phyloP scores from a whole-genome alignment of 257 asterid species.

The Gentiana straminea region DNA sequence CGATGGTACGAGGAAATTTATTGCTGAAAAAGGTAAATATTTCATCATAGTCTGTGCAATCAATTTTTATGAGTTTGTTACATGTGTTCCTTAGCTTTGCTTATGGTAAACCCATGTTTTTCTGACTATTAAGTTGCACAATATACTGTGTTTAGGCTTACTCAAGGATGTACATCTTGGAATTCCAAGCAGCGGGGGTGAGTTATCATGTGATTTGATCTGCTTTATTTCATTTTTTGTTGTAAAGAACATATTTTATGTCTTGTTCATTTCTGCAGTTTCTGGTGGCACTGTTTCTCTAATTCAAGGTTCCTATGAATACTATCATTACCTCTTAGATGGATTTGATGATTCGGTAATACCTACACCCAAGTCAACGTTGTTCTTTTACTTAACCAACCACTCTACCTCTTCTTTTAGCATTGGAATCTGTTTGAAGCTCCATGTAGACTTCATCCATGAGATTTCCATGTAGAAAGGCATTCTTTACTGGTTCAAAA shows the following conservation, averaged over 20 bases:
- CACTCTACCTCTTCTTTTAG: too few relatives aligned
- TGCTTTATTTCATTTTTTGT: slow-evolving; percentile 5
- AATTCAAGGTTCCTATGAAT: slow-evolving; percentile 91
- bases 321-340: slow-evolving; percentile 87
- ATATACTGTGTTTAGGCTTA: slow-evolving; percentile 17
- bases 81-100: too few relatives aligned
- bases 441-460: too few relatives aligned
- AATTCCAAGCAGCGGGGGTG: slow-evolving; percentile 89
- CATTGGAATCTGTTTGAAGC: too few relatives aligned
- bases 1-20: slow-evolving; percentile 32
- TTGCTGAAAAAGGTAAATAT: slow-evolving; percentile 43
- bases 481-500: too few relatives aligned
- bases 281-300: slow-evolving; percentile 67
- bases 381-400: too few relatives aligned
- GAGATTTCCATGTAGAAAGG: too few relatives aligned
- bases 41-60: neutral
- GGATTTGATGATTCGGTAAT: slow-evolving; percentile 95
- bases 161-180: slow-evolving; percentile 85
- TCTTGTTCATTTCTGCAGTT: slow-evolving; percentile 37
- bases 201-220: slow-evolving; percentile 6
- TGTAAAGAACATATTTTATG: slow-evolving; percentile 4
- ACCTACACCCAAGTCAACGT: too few relatives aligned
- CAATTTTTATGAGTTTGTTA: too few relatives aligned
- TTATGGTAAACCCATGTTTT: too few relatives aligned
- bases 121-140: slow-evolving; percentile 13